Conservation (phyloP, 345 rosid genomes). For the Psidium friedrichsthalianum region DNA sequence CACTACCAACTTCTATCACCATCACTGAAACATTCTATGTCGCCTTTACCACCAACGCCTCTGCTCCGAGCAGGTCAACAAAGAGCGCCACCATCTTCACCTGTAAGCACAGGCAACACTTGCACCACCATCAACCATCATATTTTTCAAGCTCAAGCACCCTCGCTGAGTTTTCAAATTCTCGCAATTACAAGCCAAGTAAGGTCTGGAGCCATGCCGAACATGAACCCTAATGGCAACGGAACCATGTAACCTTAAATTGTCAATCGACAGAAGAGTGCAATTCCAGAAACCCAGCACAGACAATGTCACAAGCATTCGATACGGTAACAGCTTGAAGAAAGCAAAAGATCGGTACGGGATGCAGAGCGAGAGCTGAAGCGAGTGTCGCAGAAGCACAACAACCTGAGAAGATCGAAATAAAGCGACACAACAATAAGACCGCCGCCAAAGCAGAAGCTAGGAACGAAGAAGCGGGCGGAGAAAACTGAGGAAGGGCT, state of each 20-base stretch:
- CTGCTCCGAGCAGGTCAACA: not conserved
- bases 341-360: slow-evolving; percentile 13
- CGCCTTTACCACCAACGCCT: not conserved
- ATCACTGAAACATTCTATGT: not conserved
- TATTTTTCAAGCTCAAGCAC: not conserved
- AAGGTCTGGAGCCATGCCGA: not conserved
- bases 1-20: not conserved
- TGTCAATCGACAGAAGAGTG: not conserved
- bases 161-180: not conserved
- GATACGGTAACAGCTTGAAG: not conserved
- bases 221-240: not conserved
- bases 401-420: slow-evolving; percentile 31
- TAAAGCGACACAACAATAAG: not conserved
- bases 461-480: not conserved
- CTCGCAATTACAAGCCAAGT: not conserved
- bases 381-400: slow-evolving; percentile 40
- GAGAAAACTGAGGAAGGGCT: not conserved
- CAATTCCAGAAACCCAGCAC: not conserved
- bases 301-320: fast-evolving
- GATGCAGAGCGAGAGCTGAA: slow-evolving; percentile 13
- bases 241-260: not conserved
- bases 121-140: not conserved
- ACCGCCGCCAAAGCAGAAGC: not conserved
- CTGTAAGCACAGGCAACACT: not conserved
- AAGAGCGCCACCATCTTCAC: not conserved